Evolutionary conservation across 768 basidiomycete genomes (phyloP), one percentile per base, ranked within the genome.

Genomic region (Amanita phalloides): DNA sequence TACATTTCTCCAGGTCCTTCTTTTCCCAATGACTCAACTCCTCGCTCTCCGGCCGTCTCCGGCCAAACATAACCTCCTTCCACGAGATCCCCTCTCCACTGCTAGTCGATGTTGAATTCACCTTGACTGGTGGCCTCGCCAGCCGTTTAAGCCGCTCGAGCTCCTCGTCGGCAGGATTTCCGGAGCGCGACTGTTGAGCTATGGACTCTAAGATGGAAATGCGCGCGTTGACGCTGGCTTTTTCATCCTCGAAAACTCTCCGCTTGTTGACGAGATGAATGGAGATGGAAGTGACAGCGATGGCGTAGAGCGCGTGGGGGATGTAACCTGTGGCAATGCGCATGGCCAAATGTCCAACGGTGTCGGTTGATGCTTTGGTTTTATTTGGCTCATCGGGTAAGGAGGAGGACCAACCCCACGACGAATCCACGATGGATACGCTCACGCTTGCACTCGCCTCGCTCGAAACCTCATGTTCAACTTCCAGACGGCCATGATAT

Each of bases 261-360:
- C 79, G 72, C 48, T 77, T 73, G 60, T 66, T 71, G 36, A 86
- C 71, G 25, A 84, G 68, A 64, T 88, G 84, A 52, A 84, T 79
- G 26, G 83, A 78, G 54, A 86, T 62, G 21, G 84, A 84, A 44
- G 76, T 79, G 58, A 85, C 69, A 7, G 81, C 82, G 43, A 81
- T 66, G 30, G 82, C 77, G 63, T 78, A 86, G 55, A 86, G 48
- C 49, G 82, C 67, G 57, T 86, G 83, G 26, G 80, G 82, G 53
- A 83, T 60, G 66, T 85, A 86, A 6, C 62, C 9, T 5, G 44
- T 38, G 7, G 51, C 51, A 23, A 52, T 20, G 14, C 51, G 51
- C 43, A 45, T 45, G 3, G 3, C 1, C 26, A 26, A 26, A n/a
- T n/a, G n/a, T n/a, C n/a, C n/a, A n/a, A n/a, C n/a, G n/a, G n/a